These are phyloP conservation scores for Vaccinium corymbosum DNA, from an alignment of 148 eudicot genomes.

Conservation along the genomic window DNA sequence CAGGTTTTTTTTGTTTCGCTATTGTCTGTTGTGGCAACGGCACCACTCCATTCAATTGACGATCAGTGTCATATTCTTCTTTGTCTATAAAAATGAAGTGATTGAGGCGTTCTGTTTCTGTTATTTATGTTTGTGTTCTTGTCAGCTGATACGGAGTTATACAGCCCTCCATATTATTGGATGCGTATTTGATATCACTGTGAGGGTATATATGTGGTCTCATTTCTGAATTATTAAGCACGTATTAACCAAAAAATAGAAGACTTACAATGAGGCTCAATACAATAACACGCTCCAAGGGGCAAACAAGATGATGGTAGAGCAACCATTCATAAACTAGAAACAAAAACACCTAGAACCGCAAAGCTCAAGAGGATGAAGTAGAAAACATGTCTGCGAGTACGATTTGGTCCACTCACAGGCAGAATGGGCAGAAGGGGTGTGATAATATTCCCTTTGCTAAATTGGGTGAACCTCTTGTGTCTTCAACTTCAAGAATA, in stretches of 20 bases:
- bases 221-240: background rate
- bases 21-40: background rate
- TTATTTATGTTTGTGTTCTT: background rate
- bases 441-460: background rate
- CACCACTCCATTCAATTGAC: background rate
- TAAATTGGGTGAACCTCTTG: background rate
- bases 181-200: background rate
- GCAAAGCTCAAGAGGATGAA: background rate
- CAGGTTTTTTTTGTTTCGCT: background rate
- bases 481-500: background rate
- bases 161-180: background rate
- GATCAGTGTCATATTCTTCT: background rate
- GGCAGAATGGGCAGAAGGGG: background rate
- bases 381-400: background rate
- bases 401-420: background rate
- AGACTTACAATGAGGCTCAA: background rate
- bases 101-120: background rate
- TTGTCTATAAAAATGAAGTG: background rate
- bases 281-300: background rate
- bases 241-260: background rate
- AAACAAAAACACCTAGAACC: background rate
- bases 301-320: background rate
- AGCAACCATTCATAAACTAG: background rate
- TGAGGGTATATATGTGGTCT: background rate
- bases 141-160: background rate